Percentiles rank a stretch among this genome's conserved stretches.
Conservation (phyloP, 2,329 filamentous ascomycete genomes). For the Trichoderma pleuroti region DNA sequence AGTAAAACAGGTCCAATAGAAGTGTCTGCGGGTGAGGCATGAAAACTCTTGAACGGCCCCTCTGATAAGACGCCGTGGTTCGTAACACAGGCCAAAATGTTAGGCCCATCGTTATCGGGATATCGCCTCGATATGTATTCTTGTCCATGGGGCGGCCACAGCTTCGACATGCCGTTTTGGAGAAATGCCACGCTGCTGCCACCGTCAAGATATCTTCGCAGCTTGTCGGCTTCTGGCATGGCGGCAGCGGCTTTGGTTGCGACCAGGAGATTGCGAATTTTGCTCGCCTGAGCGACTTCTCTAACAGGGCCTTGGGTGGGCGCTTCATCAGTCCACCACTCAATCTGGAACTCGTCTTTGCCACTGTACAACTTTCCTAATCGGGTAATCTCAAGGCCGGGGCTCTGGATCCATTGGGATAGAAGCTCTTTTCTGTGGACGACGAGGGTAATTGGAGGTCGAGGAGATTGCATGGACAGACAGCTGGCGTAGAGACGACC, state of each 20-base stretch:
- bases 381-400: conserved; percentile 46
- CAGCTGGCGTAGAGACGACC: conserved; percentile 75
- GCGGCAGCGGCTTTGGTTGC: conserved; percentile 71
- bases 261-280: conserved; percentile 71
- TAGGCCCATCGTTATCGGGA: conserved; percentile 45
- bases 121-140: conserved; percentile 44
- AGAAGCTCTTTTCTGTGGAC: conserved; percentile 59
- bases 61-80: conserved; percentile 54
- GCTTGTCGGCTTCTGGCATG: conserved; percentile 53
- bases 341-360: conserved; percentile 44
- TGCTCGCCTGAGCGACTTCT: conserved; percentile 39
- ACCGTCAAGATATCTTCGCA: conserved; percentile 60
- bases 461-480: conserved; percentile 55
- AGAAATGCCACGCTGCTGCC: conserved; percentile 75
- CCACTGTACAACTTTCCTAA: conserved; percentile 30
- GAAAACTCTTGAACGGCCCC: conserved; percentile 49
- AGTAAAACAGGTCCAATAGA: conserved; percentile 45
- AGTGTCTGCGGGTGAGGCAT: conserved; percentile 49
- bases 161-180: conserved; percentile 80
- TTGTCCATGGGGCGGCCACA: conserved; percentile 52
- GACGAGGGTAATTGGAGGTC: conserved; percentile 76
- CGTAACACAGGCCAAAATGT: conserved; percentile 66
- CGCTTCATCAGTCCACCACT: conserved; percentile 51
- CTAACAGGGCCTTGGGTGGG: conserved; percentile 36
- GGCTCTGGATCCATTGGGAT: conserved; percentile 42